A percentile compares a stretch with the other conserved stretches of the same genome.
phyloP scores from a whole-genome alignment of 805 yeast genomes.

The Candida michaelii region DNA sequence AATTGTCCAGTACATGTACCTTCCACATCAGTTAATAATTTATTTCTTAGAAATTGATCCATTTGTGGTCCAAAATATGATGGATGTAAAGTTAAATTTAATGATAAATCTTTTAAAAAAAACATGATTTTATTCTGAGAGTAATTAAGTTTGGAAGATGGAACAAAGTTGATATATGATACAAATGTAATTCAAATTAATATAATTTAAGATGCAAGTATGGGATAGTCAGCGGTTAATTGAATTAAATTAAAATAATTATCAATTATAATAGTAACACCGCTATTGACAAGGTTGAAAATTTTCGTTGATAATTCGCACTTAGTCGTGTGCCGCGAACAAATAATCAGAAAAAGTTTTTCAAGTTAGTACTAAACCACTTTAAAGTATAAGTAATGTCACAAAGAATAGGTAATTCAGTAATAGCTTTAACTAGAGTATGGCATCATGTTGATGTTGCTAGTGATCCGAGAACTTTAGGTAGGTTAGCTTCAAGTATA shows the following conservation, averaged over 20 bases:
- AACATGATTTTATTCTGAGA: slow-evolving; percentile 27
- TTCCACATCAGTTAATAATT: slow-evolving; percentile 91
- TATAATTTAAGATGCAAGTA: not conserved
- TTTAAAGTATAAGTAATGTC: slow-evolving; percentile 21
- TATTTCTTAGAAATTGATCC: slow-evolving; percentile 89
- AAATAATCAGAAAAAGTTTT: not conserved
- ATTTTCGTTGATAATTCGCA: slow-evolving; percentile 5
- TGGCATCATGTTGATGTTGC: slow-evolving; percentile 98
- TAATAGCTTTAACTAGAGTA: slow-evolving; percentile 73
- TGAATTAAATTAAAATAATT: not conserved
- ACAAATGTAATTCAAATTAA: too few relatives aligned
- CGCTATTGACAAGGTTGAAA: slow-evolving; percentile 1
- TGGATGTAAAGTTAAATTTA: slow-evolving; percentile 92
- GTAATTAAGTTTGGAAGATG: not conserved
- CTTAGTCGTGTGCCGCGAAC: slow-evolving; percentile 1
- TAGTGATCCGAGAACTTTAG: slow-evolving; percentile 79
- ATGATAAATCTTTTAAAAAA: slow-evolving; percentile 77
- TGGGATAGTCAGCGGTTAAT: not conserved
- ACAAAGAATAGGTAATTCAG: slow-evolving; percentile 47
- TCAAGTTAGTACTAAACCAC: not conserved
- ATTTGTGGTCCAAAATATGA: slow-evolving; percentile 97
- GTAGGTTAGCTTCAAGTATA: slow-evolving; percentile 86
- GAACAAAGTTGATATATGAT: too few relatives aligned
- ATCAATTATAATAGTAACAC: not conserved
- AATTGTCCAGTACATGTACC: slow-evolving; percentile 99